Evolutionary conservation across 148 eudicot genomes (phyloP), one percentile per base, ranked within the genome.

Genomic region (Amaranthus cruentus): DNA sequence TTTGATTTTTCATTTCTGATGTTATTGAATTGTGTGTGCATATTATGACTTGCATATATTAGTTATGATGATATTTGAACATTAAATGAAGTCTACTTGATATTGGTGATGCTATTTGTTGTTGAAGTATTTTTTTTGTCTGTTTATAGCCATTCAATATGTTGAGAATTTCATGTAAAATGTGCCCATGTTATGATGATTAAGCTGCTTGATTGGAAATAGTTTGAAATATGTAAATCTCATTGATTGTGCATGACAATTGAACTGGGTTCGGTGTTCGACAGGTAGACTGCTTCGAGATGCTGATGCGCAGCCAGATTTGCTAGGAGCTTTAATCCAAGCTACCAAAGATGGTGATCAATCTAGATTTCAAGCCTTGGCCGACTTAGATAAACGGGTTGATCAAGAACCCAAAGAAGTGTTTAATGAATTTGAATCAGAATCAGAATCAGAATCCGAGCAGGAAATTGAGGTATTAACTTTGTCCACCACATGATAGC

Each of bases 291-390:
- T 91, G 78, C 83, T 94, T 9, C 82, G 98, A 66, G 96, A 88
- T 70, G 95, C 84, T 67, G 96, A 88, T 67, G 92, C 83, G 55
- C 82, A 94, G 47, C 90, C 90, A 12, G 89, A 91, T 67, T 76
- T 94, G 81, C 87, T 94, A 84, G 89, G 82, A 77, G 87, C 85
- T 74, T 78, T 91, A 38, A 91, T 91, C 76, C 87, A 88, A 82
- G 97, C 97, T 60, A 89, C 92, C 65, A 91, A 89, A 82, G 98
- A 88, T 63, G 95, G 96, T 13, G 96, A 94, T 78, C 76, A 74
- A 46, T 78, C 79, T 49, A 89, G 80, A 76, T 76, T 91, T 68
- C 87, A 79, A 79, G 80, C 82, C 60, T 73, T 91, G 73, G 81
- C 79, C 69, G 87, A 81, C 74, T 63, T 85, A 51, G 81, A 74